phyloP scores from a whole-genome alignment of 73 alveolate species.

The Diophrys appendiculata region DNA sequence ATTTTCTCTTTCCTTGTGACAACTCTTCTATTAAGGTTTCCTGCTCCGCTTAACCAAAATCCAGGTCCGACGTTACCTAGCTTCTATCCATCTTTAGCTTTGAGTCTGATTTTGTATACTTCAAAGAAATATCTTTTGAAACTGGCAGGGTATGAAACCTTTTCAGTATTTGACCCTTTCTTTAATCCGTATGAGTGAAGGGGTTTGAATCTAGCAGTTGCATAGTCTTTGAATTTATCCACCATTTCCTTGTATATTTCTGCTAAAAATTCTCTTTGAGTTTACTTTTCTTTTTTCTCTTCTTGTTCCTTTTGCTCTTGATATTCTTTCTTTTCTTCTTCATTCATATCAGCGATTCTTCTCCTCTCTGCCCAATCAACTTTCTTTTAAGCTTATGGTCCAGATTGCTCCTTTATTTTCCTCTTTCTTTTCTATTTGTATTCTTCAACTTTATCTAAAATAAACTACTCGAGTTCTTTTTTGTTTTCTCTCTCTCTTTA shows the following conservation, averaged over 20 bases:
- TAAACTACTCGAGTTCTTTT: slow-evolving; percentile 16
- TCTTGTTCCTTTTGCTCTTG: slow-evolving; percentile 22
- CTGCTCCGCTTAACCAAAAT: background rate
- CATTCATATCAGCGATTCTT: slow-evolving; percentile 37
- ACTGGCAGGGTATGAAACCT: slow-evolving; percentile 65
- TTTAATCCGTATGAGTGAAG: slow-evolving; percentile 34
- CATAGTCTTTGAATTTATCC: slow-evolving; percentile 1
- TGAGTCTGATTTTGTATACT: slow-evolving; percentile 14
- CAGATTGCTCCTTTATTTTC: background rate
- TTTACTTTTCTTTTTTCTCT: background rate
- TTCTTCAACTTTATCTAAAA: slow-evolving; percentile 11
- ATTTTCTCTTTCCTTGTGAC: background rate
- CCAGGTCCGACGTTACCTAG: background rate
- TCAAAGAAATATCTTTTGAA: slow-evolving; percentile 78
- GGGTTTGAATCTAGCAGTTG: slow-evolving; percentile 31
- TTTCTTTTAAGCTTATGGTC: background rate
- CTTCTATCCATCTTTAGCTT: background rate
- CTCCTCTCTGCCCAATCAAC: slow-evolving; percentile 62
- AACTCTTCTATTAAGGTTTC: background rate
- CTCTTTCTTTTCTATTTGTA: background rate
- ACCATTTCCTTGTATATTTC: slow-evolving; percentile 25
- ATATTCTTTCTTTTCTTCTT: slow-evolving; percentile 23
- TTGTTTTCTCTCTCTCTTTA: slow-evolving; percentile 29
- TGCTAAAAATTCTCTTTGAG: slow-evolving; percentile 37
- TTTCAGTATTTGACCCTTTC: slow-evolving; percentile 44